Evolutionary conservation across 352 stramenopile species (phyloP).

Genomic region (Phytophthora litchii): DNA sequence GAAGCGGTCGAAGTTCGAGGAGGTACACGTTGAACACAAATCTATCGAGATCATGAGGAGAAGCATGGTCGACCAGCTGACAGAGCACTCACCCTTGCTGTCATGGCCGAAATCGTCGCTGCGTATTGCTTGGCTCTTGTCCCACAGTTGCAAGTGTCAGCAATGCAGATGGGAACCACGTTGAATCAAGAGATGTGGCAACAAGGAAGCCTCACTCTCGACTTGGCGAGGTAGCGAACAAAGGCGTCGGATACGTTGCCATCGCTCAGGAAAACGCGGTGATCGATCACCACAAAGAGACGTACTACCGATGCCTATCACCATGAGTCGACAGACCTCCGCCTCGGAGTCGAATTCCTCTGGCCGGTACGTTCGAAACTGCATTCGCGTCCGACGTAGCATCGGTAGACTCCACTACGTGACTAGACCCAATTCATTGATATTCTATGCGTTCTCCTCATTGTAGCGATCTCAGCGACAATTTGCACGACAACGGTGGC

Average conservation of each 20-base stretch:
- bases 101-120: conserved; percentile 7
- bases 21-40: conserved; percentile 5
- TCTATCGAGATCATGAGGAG: conserved; percentile 20
- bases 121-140: conserved; percentile 2
- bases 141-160: conserved; percentile 24
- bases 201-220: conserved; percentile 20
- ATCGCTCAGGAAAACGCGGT: conserved; percentile 2
- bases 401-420: background rate
- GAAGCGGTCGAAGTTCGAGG: too few species aligned
- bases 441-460: conserved; percentile 4
- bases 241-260: conserved; percentile 1
- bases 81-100: conserved; percentile 5
- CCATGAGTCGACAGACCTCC: conserved; percentile 17
- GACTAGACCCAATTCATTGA: background rate
- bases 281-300: conserved; percentile 9
- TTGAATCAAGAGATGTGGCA: conserved; percentile 33
- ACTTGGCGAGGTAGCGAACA: conserved; percentile 28
- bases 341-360: conserved; percentile 25
- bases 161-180: conserved; percentile 18
- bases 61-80: conserved; percentile 31
- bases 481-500: conserved; percentile 33
- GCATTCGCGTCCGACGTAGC: conserved; percentile 7
- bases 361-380: conserved; percentile 18
- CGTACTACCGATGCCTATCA: background rate
- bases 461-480: conserved; percentile 11